A percentile compares a stretch with the other conserved stretches of the same genome.
These are phyloP conservation scores for Neoconidiobolus thromboides DNA, from an alignment of 371 early-diverging fungal genomes.

Conservation along the genomic window DNA sequence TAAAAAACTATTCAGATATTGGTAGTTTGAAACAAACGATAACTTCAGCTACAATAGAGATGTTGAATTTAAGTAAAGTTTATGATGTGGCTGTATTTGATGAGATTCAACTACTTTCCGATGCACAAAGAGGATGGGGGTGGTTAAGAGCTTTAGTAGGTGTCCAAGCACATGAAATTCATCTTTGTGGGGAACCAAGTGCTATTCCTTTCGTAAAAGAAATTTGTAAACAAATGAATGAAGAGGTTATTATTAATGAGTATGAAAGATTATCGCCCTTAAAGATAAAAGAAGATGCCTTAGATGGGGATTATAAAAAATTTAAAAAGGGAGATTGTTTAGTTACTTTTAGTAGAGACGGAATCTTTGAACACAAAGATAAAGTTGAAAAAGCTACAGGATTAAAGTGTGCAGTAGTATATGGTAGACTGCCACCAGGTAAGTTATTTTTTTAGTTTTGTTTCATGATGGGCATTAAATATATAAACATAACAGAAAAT, in stretches of 20 bases:
- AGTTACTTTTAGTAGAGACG: slow-evolving; percentile 63
- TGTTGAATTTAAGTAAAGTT: slow-evolving; percentile 38
- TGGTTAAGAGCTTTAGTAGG: slow-evolving; percentile 79
- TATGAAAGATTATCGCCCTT: slow-evolving; percentile 67
- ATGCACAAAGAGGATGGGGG: slow-evolving; percentile 81
- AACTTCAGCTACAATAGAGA: slow-evolving; percentile 74
- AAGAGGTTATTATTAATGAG: slow-evolving; percentile 52
- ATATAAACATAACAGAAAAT: slow-evolving; percentile 30
- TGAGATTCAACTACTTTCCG: slow-evolving; percentile 90
- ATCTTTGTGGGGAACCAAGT: slow-evolving; percentile 85
- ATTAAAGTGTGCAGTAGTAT: slow-evolving; percentile 74
- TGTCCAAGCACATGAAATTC: slow-evolving; percentile 66
- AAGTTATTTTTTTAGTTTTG: slow-evolving; percentile 1
- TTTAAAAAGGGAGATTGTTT: slow-evolving; percentile 72
- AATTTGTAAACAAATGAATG: slow-evolving; percentile 36
- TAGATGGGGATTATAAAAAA: slow-evolving; percentile 29
- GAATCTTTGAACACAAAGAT: slow-evolving; percentile 56
- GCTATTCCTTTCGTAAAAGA: slow-evolving; percentile 59
- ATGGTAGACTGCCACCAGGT: slow-evolving; percentile 81
- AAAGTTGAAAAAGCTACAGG: slow-evolving; percentile 55
- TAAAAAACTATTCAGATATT: too few relatives aligned
- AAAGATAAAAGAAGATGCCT: slow-evolving; percentile 23
- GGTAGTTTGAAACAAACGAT: slow-evolving; percentile 8
- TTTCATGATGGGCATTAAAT: background rate
- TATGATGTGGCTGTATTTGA: slow-evolving; percentile 86